A percentile compares a stretch with the other conserved stretches of the same genome.
Conservation (phyloP, 805 yeast genomes). For the Candida verbasci region DNA sequence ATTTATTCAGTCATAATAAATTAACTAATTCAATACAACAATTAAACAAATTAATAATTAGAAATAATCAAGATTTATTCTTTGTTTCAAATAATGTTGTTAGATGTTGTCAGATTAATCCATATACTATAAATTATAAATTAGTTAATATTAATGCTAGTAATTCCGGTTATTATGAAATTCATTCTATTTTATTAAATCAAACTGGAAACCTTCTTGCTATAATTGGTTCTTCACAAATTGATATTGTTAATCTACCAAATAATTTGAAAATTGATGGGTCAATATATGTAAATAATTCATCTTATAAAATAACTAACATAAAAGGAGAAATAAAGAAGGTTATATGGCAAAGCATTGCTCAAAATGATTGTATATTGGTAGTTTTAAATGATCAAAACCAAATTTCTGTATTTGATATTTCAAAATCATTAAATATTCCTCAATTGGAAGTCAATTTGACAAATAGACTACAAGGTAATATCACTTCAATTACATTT, state of each 20-base stretch:
- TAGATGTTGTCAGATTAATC: slow-evolving; percentile 23
- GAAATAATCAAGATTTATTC: slow-evolving; percentile 23
- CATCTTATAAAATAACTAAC: slow-evolving; percentile 12
- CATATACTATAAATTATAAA: slow-evolving; percentile 16
- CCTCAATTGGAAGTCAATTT: slow-evolving; percentile 20
- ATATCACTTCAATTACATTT: slow-evolving; percentile 24
- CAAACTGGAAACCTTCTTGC: slow-evolving; percentile 40
- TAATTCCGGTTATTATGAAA: slow-evolving; percentile 14
- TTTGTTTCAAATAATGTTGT: slow-evolving; percentile 28
- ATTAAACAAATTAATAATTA: slow-evolving; percentile 9
- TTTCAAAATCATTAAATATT: slow-evolving; percentile 12
- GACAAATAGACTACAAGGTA: slow-evolving; percentile 7
- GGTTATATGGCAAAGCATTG: slow-evolving; percentile 22
- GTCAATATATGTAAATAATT: neutral
- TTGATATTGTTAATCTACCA: slow-evolving; percentile 31
- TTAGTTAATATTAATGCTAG: slow-evolving; percentile 12
- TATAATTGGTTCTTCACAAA: slow-evolving; percentile 24
- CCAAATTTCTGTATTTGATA: slow-evolving; percentile 17
- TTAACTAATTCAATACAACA: neutral
- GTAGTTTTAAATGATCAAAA: slow-evolving; percentile 20
- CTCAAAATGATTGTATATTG: slow-evolving; percentile 18
- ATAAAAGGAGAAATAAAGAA: slow-evolving; percentile 16
- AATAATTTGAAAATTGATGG: neutral
- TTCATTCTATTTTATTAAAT: slow-evolving; percentile 34
- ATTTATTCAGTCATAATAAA: slow-evolving; percentile 2